Evolutionary conservation across 306 rosid species (phyloP).

Genomic region (Cucurbita maxima): DNA sequence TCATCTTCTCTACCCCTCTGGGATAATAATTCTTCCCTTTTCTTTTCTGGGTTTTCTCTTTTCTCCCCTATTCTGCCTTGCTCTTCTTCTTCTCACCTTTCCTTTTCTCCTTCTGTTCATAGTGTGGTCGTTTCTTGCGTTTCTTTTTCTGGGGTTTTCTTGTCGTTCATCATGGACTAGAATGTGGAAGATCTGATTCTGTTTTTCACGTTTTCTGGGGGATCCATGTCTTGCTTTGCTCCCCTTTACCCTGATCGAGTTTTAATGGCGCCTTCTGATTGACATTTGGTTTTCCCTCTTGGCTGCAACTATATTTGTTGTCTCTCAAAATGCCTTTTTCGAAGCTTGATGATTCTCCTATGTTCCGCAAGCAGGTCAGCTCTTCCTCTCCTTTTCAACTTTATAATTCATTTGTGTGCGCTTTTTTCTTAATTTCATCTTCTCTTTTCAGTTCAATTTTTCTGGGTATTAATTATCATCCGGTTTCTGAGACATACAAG

Average conservation of each 20-base stretch:
- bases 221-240: background rate
- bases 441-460: background rate
- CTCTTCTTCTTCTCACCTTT: background rate
- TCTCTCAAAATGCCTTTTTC: conserved; percentile 72
- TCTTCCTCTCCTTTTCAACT: background rate
- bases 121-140: conserved; percentile 2
- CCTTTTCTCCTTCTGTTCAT: background rate
- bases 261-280: conserved; percentile 2
- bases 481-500: background rate
- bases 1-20: background rate
- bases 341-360: conserved; percentile 98
- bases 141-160: conserved; percentile 8
- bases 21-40: background rate
- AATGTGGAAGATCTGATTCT: conserved; percentile 27
- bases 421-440: background rate
- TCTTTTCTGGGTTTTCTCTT: background rate
- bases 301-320: background rate
- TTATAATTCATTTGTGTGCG: background rate
- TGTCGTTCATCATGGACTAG: conserved; percentile 14
- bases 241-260: conserved; percentile 3
- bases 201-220: conserved; percentile 6
- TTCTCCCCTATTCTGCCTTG: background rate
- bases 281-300: conserved; percentile 2
- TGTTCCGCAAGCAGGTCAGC: conserved; percentile 99
- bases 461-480: background rate